Evolutionary conservation across 208 protist species (phyloP), one percentile per base, ranked within the genome.

Genomic region (Acanthamoeba healyi): DNA sequence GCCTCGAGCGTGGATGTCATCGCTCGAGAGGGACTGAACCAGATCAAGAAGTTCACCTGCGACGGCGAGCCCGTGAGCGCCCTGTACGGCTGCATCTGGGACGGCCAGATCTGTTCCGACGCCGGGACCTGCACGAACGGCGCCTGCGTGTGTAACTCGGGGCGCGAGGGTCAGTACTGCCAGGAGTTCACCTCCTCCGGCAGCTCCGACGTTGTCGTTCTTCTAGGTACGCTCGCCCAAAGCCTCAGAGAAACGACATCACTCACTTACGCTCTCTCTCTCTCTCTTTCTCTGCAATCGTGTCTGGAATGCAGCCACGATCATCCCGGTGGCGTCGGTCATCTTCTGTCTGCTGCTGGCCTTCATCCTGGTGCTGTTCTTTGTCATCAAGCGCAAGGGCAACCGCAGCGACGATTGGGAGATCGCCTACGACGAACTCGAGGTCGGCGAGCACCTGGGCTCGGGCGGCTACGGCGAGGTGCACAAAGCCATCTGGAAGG

Each of bases 341-440:
- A n/a, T 67, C n/a, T 67, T 67, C 58, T 67, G 58, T 34, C 58
- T 67, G 24, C 29, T 79, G 40, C 0, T 44, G 22, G 15, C 46
- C 36, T 29, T 79, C 70, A 46, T 46, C 29, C 36, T 42, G 22
- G 36, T 46, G 1, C 40, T 79, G 22, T 4, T 79, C 12, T 40
- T 10, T 4, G 0, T 79, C 19, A 38, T 79, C 36, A 79, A 29
- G 6, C 36, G 32, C 36, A 79, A 38, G 38, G 22, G 14, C 36
- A 58, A 58, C 17, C 32, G n/a, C 36, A 87, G 26, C 32, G 79
- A 87, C 22, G 44, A 87, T 29, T 87, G 79, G 79, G 49, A 61
- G 17, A 87, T 87, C 79, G 44, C 19, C n/a, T 87, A 44, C 49
- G 46, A 32, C 29, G 79, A 87, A 17, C 79, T 87, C 79, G 36